Base-by-base conservation (phyloP, 495 filamentous ascomycete genomes). In the Bacidia gigantensis region DNA sequence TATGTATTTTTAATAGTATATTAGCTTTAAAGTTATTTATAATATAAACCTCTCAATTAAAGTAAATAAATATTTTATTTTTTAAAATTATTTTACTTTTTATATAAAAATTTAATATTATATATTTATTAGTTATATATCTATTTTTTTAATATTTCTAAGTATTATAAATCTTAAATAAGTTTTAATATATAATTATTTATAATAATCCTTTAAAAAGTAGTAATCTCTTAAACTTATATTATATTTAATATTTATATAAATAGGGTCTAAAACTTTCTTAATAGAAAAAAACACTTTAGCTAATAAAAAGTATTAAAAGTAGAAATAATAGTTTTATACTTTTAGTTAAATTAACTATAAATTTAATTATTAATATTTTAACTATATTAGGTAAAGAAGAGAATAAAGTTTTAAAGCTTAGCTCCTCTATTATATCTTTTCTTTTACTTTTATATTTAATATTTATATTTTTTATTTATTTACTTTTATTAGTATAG, bases 221-320 rank as follows among this genome's bases (percentile, higher is more conserved):
- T 44, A 17, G 5, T 44, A 9, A 44, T 22, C 20, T 9, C 9
- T 17, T 44, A 44, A 44, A 21, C 55, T 54, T 56, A 55, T 38
- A 29, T 56, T 26, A 41, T 52, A 50, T 46, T 48, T 20, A 1
- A 9, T 25, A n/a, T 25, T 25, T 22, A 50, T 23, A 22, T 44
- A 0, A 67, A 67, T 49, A 68, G 74, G 23, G 11, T 40, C 23
- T 35, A 14, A 48, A 26, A 3, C 38, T 11, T 49, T 46, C 0
- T 23, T 39, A 14, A 40, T 58, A 5, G 50, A 54, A 46, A 20
- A 24, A 1, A 9, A 2, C 17, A 50, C 39, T 26, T 47, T n/a
- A n/a, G 50, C 32, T 22, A 43, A 41, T 24, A 49, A 43, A 52
- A 53, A 25, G 29, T 44, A 50, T 39, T 25, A 0, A 41, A 50